Conservation (phyloP, 73 alveolate genomes). For the Tetrahymena malaccensis region DNA sequence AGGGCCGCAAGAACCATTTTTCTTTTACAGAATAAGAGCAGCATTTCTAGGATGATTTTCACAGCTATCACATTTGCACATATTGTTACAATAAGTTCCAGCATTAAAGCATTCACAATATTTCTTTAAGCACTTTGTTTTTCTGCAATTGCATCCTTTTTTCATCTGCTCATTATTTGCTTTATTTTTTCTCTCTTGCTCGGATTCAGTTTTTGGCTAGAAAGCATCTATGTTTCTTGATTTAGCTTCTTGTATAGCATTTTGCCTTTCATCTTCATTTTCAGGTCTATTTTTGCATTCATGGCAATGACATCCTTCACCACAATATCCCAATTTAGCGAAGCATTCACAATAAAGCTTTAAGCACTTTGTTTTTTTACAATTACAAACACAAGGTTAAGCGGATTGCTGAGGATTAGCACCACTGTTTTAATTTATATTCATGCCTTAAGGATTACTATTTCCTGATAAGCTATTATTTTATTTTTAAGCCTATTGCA, state of each 20-base stretch:
- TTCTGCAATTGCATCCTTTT: constrained; percentile 73
- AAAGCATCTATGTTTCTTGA: not conserved
- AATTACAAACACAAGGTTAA: constrained; percentile 51
- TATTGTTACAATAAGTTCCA: constrained; percentile 61
- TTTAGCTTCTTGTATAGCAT: not conserved
- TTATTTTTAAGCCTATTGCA: not conserved
- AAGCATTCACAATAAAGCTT: constrained; percentile 94
- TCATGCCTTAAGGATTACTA: not conserved
- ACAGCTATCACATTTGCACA: not conserved
- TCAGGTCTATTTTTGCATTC: constrained; percentile 58
- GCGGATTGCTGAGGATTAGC: not conserved
- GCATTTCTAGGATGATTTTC: not conserved
- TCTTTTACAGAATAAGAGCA: not conserved
- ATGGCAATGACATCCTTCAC: constrained; percentile 57
- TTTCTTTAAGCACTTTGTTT: constrained; percentile 85
- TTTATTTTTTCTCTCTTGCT: not conserved
- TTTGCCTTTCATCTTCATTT: constrained; percentile 29
- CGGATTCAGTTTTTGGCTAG: not conserved
- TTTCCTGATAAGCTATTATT: not conserved
- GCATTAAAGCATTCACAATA: constrained; percentile 93
- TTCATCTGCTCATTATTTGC: not conserved
- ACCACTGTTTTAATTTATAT: not conserved
- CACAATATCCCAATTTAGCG: constrained; percentile 77
- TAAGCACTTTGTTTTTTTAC: constrained; percentile 80
- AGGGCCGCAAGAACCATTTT: not conserved